A percentile compares a stretch with the other conserved stretches of the same genome.
These are phyloP conservation scores for Anacardium occidentale DNA, from an alignment of 345 rosid species.

Conservation along the genomic window DNA sequence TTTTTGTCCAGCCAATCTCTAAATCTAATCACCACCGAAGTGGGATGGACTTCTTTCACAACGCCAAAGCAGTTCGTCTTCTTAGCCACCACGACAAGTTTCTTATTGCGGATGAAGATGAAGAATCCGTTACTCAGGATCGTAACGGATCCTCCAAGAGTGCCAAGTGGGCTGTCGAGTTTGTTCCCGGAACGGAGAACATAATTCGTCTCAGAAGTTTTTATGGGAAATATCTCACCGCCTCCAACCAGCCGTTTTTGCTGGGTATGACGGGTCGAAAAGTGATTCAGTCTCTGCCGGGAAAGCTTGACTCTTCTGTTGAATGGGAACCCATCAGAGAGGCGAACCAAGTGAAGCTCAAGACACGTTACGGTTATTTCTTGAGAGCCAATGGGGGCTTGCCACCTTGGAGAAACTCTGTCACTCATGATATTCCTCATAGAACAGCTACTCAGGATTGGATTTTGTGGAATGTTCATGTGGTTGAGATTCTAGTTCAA, in stretches of 20 bases:
- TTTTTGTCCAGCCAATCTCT: conserved; percentile 6
- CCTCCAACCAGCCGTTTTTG: conserved; percentile 70
- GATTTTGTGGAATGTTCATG: conserved; percentile 67
- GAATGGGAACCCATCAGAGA: conserved; percentile 81
- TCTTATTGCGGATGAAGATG: conserved; percentile 66
- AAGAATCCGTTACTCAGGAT: conserved; percentile 62
- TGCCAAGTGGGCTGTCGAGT: conserved; percentile 74
- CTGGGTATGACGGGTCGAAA: conserved; percentile 68
- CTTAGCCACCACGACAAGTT: conserved; percentile 80
- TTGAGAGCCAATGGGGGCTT: conserved; percentile 69
- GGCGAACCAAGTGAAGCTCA: conserved; percentile 50
- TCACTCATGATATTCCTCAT: too few species aligned
- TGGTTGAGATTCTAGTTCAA: conserved; percentile 47
- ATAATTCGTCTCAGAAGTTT: conserved; percentile 66
- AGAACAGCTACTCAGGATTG: conserved; percentile 31
- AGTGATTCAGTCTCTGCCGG: too few species aligned
- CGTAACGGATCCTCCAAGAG: conserved; percentile 58
- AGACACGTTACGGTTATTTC: conserved; percentile 56
- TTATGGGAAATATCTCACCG: conserved; percentile 76
- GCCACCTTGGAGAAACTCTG: conserved; percentile 40
- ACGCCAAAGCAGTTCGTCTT: conserved; percentile 69
- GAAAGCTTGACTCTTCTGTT: conserved; percentile 26
- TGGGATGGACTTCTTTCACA: conserved; percentile 77
- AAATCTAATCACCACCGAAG: conserved; percentile 21
- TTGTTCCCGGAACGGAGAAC: conserved; percentile 43